These are phyloP conservation scores for Candida albicans DNA, from an alignment of 1,139 yeast genomes.

Conservation along the genomic window DNA sequence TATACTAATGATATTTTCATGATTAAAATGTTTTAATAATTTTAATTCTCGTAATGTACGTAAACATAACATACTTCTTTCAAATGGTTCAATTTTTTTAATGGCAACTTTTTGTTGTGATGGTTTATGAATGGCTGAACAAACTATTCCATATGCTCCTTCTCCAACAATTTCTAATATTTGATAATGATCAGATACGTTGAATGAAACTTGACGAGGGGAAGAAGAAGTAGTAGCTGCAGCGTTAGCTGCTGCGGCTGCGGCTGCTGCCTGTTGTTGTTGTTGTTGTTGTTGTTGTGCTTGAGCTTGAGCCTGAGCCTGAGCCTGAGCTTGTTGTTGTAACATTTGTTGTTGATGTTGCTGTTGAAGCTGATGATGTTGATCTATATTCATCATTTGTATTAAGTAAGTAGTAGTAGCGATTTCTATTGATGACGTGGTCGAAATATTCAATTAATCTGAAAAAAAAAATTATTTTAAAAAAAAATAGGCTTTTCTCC, in stretches of 20 bases:
- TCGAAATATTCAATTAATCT: no score
- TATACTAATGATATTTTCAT: constrained; percentile 42
- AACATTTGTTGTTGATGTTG: constrained; percentile 1
- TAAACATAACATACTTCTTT: constrained; percentile 36
- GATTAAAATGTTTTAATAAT: constrained; percentile 33
- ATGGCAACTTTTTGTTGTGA: constrained; percentile 43
- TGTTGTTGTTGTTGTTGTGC: constrained; percentile 2
- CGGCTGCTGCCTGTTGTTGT: background rate
- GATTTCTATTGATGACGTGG: background rate
- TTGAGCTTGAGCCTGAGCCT: background rate
- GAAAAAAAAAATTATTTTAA: no score
- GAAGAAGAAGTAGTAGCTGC: background rate
- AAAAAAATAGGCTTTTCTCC: no score
- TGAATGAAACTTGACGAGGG: constrained; percentile 25
- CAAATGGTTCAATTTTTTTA: constrained; percentile 43
- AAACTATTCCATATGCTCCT: constrained; percentile 50
- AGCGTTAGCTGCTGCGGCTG: constrained; percentile 3
- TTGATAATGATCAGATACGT: constrained; percentile 37
- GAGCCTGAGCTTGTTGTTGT: background rate
- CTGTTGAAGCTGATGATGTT: constrained; percentile 4
- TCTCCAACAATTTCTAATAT: constrained; percentile 45
- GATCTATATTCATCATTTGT: constrained; percentile 5
- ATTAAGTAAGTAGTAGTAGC: background rate
- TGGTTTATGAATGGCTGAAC: constrained; percentile 40
- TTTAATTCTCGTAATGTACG: constrained; percentile 46